phyloP scores from a whole-genome alignment of 2,329 filamentous ascomycete species.

The Beauveria medogensis region DNA sequence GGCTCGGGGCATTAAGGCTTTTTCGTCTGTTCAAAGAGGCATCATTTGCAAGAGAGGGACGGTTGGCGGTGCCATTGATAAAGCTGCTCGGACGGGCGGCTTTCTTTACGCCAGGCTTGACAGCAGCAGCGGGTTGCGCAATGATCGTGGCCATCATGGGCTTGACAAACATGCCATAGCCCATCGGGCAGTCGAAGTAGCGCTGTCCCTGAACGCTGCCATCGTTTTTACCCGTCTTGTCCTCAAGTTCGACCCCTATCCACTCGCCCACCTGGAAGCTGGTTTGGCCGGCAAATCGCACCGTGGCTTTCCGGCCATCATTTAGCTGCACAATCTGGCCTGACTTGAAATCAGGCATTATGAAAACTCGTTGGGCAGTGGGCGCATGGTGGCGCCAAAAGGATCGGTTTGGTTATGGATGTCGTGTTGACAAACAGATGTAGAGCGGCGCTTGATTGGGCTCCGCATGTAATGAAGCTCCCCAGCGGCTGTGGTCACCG shows the following conservation, averaged over 20 bases:
- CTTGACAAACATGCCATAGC: slow-evolving; percentile 74
- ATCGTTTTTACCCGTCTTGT: slow-evolving; percentile 83
- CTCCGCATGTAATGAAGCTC: not conserved
- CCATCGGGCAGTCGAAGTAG: slow-evolving; percentile 81
- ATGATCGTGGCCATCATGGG: slow-evolving; percentile 58
- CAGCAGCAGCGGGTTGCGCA: slow-evolving; percentile 35
- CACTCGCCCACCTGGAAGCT: slow-evolving; percentile 76
- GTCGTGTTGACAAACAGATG: slow-evolving; percentile 3
- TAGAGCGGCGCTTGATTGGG: not conserved
- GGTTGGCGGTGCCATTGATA: slow-evolving; percentile 32
- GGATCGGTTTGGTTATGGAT: not conserved
- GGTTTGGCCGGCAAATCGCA: slow-evolving; percentile 77
- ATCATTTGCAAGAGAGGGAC: slow-evolving; percentile 39
- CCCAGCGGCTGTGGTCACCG: not conserved
- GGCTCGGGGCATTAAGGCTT: slow-evolving; percentile 65
- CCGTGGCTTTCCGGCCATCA: slow-evolving; percentile 66
- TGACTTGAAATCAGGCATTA: slow-evolving; percentile 49
- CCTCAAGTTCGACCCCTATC: slow-evolving; percentile 83
- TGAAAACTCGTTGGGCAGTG: slow-evolving; percentile 21
- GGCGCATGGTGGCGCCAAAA: slow-evolving; percentile 25
- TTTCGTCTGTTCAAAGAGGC: slow-evolving; percentile 51
- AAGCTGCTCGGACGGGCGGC: slow-evolving; percentile 45
- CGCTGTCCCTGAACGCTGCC: slow-evolving; percentile 79
- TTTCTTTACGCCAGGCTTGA: slow-evolving; percentile 32
- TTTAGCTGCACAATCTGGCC: slow-evolving; percentile 74